Evolutionary conservation across 1,284 basidiomycete species (phyloP), one percentile per base, ranked within the genome.

Genomic region (Rhodotorula sp.): DNA sequence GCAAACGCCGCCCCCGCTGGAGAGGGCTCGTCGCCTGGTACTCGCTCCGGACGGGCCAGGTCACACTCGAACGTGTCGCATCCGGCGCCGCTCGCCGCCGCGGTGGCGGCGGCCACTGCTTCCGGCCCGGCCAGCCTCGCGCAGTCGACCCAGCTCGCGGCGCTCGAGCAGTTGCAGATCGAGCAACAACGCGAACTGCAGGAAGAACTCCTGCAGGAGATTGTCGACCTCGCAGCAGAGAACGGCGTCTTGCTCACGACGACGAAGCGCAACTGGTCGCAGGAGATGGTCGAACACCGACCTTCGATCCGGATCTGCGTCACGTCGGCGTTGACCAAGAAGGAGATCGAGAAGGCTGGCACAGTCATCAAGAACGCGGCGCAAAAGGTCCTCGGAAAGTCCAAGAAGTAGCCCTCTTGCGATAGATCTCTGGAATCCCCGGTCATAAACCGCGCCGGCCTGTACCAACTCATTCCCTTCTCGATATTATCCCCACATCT

Each of bases 321-420:
- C 73, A 89, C 86, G 5, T 86, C 88, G 18, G 92, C 87, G 16
- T 82, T 97, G 76, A 88, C 87, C 43, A 90, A 85, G 84, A 95
- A 95, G 83, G 97, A 99, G 78, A 87, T 89, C 67, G 93, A 97
- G 83, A 94, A 93, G 84, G 91, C 93, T 2, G 88, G 89, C 26
- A 83, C 83, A 45, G 86, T 90, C 38, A 81, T 97, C 70, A 93
- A 90, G 83, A 84, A 85, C 43, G 89, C 89, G 50, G 83, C 93
- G 54, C 83, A 86, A 63, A 93, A 93, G 84, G 87, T 93, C 18
- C 68, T 82, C 14, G 81, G 80, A 49, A 79, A 80, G 75, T 74
- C 78, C 60, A 78, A 68, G 69, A 69, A 70, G 62, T 69, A 61
- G 52, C n/a, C 10, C n/a, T 34, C 34, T 34, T 6, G 34, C 52